Evolutionary conservation across 2,329 filamentous ascomycete species (phyloP).

Genomic region (Tympanopsis confertula): DNA sequence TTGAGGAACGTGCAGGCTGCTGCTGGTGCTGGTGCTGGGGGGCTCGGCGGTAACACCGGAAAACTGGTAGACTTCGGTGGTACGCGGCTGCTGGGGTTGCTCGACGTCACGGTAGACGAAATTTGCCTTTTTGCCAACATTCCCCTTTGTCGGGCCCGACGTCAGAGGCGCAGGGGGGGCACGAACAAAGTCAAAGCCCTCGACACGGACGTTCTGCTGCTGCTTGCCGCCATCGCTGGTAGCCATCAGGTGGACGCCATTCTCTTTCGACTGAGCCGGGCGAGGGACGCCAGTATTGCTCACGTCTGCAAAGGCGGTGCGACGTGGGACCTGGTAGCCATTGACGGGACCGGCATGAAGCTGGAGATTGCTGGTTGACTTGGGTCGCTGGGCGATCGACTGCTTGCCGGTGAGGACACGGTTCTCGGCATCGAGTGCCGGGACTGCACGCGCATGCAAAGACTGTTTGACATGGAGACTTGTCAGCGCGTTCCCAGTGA

Average conservation of each 20-base stretch:
- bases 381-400: constrained; percentile 67
- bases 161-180: constrained; percentile 5
- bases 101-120: constrained; percentile 12
- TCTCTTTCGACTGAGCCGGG: constrained; percentile 5
- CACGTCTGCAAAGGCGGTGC: constrained; percentile 71
- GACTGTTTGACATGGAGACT: constrained; percentile 14
- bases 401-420: constrained; percentile 39
- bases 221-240: constrained; percentile 23
- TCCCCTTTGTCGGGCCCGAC: constrained; percentile 8
- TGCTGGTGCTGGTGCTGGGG: constrained; percentile 1
- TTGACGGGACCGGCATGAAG: constrained; percentile 35
- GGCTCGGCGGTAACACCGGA: constrained; percentile 3
- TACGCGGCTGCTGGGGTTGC: constrained; percentile 5
- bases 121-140: constrained; percentile 12
- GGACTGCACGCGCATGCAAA: constrained; percentile 40
- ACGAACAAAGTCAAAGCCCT: constrained; percentile 3
- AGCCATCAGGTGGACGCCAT: constrained; percentile 15
- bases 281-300: constrained; percentile 50
- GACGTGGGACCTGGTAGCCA: constrained; percentile 57
- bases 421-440: constrained; percentile 62
- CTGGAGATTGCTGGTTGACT: constrained; percentile 59
- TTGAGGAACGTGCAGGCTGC: not conserved
- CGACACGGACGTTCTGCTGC: constrained; percentile 9
- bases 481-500: constrained; percentile 11
- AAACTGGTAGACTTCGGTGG: constrained; percentile 6